phyloP scores from a whole-genome alignment of 805 yeast species.

The Metschnikowia koreensis region DNA sequence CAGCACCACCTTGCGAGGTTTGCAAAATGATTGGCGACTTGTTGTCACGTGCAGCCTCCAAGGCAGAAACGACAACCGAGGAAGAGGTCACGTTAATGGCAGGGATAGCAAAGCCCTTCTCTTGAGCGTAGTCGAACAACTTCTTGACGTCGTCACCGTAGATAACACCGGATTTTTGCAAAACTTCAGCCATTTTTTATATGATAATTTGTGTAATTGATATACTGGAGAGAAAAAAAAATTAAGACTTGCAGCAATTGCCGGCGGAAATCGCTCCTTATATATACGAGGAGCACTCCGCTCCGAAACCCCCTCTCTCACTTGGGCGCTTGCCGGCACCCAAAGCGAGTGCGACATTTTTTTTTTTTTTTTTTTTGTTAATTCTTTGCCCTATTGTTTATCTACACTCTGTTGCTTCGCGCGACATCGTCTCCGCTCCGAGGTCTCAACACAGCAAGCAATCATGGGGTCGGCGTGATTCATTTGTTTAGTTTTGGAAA shows the following conservation, averaged over 20 bases:
- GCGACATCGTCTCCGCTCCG: constrained; percentile 14
- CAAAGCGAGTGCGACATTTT: constrained; percentile 12
- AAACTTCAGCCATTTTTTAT: constrained; percentile 20
- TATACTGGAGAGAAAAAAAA: constrained; percentile 1
- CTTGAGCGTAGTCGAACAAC: constrained; percentile 89
- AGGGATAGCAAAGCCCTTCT: constrained; percentile 93
- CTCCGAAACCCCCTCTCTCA: constrained; percentile 17
- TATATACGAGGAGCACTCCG: constrained; percentile 23
- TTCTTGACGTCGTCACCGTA: constrained; percentile 94
- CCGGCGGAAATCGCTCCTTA: constrained; percentile 4
- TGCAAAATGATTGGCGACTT: constrained; percentile 93
- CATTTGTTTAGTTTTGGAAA: too few relatives aligned
- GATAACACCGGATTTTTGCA: constrained; percentile 94
- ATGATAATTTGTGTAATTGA: background rate
- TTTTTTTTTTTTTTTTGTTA: too few relatives aligned
- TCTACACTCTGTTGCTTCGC: constrained; percentile 5
- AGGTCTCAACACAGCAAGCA: background rate
- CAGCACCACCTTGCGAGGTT: constrained; percentile 99
- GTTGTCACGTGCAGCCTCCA: constrained; percentile 49
- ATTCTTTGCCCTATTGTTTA: background rate
- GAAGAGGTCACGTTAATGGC: constrained; percentile 98
- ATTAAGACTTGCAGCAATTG: background rate
- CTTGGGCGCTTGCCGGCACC: constrained; percentile 6
- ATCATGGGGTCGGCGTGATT: too few relatives aligned
- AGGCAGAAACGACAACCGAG: constrained; percentile 71